Evolutionary conservation across 208 protist species (phyloP).

Genomic region (Porcisia deanei): DNA sequence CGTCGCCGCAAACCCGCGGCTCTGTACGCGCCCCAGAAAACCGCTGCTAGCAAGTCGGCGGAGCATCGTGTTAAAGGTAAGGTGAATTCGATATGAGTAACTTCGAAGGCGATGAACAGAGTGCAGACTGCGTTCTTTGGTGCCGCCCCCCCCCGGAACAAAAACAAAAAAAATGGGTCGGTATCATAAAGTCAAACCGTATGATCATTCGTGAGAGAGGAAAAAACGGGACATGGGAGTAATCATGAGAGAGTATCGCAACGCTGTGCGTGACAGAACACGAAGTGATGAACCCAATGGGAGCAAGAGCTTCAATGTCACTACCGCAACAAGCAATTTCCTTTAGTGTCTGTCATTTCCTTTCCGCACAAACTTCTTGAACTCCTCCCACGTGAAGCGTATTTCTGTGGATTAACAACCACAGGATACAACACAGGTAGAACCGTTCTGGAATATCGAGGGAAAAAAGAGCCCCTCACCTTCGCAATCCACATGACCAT

Average conservation of each 20-base stretch:
- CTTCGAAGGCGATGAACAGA: background rate
- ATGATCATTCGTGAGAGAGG: background rate
- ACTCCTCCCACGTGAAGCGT: too few relatives aligned
- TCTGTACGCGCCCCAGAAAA: constrained; percentile 18
- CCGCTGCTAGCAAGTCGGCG: constrained; percentile 47
- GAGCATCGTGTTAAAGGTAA: constrained; percentile 46
- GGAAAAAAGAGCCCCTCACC: background rate
- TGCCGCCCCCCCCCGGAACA: background rate
- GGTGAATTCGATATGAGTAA: background rate
- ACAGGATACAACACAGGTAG: background rate
- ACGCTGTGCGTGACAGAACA: background rate
- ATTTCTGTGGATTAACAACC: too few relatives aligned
- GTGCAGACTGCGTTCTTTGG: background rate
- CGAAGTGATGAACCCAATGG: too few relatives aligned
- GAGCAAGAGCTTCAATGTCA: background rate
- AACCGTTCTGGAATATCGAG: background rate
- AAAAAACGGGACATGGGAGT: background rate
- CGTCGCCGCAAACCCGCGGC: constrained; percentile 53
- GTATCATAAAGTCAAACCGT: background rate
- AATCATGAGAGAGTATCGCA: too few relatives aligned
- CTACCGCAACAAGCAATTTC: background rate
- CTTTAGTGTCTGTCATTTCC: background rate
- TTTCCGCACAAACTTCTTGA: background rate
- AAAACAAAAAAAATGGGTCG: background rate
- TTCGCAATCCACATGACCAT: background rate